A percentile compares a stretch with the other conserved stretches of the same genome.
Conservation (phyloP, 2,329 filamentous ascomycete genomes). For the Waltergamsia citrina region DNA sequence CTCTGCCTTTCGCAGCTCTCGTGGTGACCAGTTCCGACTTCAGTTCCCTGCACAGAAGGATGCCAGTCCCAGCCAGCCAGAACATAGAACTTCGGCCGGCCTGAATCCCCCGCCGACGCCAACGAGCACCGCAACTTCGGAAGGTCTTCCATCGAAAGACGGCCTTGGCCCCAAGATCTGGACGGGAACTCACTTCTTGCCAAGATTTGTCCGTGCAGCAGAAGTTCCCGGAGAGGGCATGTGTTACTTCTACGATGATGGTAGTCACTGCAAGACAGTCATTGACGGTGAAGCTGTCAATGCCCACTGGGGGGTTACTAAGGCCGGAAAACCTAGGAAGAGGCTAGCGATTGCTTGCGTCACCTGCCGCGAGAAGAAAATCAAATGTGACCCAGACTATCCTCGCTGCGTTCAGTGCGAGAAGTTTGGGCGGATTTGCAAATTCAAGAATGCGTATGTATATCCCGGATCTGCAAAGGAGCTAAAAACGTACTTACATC, state of each 20-base stretch:
- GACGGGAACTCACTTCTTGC: constrained; percentile 58
- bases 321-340: constrained; percentile 88
- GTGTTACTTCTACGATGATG: constrained; percentile 83
- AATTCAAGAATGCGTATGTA: constrained; percentile 77
- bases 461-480: not conserved
- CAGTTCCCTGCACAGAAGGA: constrained; percentile 27
- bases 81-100: constrained; percentile 12
- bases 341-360: constrained; percentile 86
- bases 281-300: constrained; percentile 85
- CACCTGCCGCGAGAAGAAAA: constrained; percentile 93
- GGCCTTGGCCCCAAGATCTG: constrained; percentile 58
- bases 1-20: constrained; percentile 18
- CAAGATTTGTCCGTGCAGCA: constrained; percentile 52
- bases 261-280: constrained; percentile 69
- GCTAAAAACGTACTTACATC: constrained; percentile 4
- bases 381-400: constrained; percentile 86
- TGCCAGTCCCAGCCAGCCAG: constrained; percentile 12
- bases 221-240: constrained; percentile 69
- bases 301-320: constrained; percentile 87
- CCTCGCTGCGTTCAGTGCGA: constrained; percentile 86
- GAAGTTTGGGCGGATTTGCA: constrained; percentile 79
- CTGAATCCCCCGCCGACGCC: constrained; percentile 17
- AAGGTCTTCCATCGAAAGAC: constrained; percentile 43
- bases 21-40: constrained; percentile 22
- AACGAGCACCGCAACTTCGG: constrained; percentile 19